Evolutionary conservation across 2,329 filamentous ascomycete genomes (phyloP).

Genomic region (Zasmidium angulare): DNA sequence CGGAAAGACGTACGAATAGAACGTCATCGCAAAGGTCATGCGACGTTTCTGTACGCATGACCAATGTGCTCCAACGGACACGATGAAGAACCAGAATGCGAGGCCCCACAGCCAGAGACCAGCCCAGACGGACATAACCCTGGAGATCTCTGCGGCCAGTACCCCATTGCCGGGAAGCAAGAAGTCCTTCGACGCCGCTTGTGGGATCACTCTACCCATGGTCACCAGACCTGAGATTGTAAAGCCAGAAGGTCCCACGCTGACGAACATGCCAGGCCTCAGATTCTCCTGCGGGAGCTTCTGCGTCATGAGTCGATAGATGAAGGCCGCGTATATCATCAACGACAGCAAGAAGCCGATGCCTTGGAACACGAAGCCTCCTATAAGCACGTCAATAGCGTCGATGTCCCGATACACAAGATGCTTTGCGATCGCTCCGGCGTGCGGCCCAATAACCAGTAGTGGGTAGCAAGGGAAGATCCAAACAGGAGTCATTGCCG

Average conservation of each 20-base stretch:
- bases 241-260: conserved; percentile 73
- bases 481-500: conserved; percentile 85
- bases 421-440: conserved; percentile 56
- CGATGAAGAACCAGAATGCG: conserved; percentile 81
- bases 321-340: conserved; percentile 81
- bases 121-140: conserved; percentile 60
- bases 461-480: conserved; percentile 84
- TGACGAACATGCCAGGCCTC: conserved; percentile 82
- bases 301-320: conserved; percentile 85
- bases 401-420: conserved; percentile 37
- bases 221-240: conserved; percentile 61
- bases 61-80: conserved; percentile 73
- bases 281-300: conserved; percentile 75
- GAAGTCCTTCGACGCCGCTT: conserved; percentile 52
- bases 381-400: conserved; percentile 58
- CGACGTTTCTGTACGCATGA: conserved; percentile 61
- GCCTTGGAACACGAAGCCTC: conserved; percentile 62
- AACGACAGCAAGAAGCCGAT: conserved; percentile 65
- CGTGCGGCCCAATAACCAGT: conserved; percentile 73
- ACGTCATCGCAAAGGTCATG: conserved; percentile 79
- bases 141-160: conserved; percentile 56
- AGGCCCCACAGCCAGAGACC: conserved; percentile 80
- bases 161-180: conserved; percentile 54
- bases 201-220: conserved; percentile 55
- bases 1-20: conserved; percentile 81